Evolutionary conservation across 2,329 filamentous ascomycete genomes (phyloP).

Genomic region (Onygenales sp.): DNA sequence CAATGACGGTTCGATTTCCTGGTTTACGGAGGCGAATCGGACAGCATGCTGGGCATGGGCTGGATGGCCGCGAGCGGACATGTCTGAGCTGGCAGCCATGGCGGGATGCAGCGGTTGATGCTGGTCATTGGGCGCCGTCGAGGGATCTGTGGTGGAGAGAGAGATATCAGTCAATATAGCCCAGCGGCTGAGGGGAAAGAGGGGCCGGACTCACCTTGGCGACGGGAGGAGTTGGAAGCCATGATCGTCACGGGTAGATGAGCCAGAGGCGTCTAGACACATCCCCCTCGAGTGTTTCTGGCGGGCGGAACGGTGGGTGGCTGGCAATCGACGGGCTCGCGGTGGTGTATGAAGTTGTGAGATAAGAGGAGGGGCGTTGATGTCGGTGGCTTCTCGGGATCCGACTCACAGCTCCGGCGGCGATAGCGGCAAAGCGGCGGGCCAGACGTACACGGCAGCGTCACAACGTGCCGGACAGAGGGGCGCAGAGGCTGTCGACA

Average conservation of each 20-base stretch:
- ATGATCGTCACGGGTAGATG: not conserved
- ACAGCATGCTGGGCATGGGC: conserved; percentile 41
- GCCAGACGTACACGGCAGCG: too few species aligned
- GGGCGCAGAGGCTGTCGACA: too few species aligned
- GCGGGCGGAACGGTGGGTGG: too few species aligned
- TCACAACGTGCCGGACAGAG: too few species aligned
- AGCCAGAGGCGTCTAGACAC: not conserved
- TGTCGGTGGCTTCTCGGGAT: too few species aligned
- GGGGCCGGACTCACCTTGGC: not conserved
- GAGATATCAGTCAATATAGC: not conserved
- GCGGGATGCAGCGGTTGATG: conserved; percentile 12
- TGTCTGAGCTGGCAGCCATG: conserved; percentile 18
- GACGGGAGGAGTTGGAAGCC: not conserved
- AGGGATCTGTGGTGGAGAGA: too few species aligned
- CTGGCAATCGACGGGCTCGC: not conserved
- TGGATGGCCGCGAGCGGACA: conserved; percentile 9
- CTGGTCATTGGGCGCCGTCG: not conserved
- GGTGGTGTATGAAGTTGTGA: not conserved
- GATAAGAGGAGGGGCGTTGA: not conserved
- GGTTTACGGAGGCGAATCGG: conserved; percentile 60
- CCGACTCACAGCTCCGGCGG: too few species aligned
- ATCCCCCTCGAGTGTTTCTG: not conserved
- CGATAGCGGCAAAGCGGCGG: too few species aligned
- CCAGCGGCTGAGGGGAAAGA: not conserved
- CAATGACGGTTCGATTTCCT: conserved; percentile 54